Evolutionary conservation across 2,329 filamentous ascomycete genomes (phyloP).

Genomic region (Aspergillus caelatus): DNA sequence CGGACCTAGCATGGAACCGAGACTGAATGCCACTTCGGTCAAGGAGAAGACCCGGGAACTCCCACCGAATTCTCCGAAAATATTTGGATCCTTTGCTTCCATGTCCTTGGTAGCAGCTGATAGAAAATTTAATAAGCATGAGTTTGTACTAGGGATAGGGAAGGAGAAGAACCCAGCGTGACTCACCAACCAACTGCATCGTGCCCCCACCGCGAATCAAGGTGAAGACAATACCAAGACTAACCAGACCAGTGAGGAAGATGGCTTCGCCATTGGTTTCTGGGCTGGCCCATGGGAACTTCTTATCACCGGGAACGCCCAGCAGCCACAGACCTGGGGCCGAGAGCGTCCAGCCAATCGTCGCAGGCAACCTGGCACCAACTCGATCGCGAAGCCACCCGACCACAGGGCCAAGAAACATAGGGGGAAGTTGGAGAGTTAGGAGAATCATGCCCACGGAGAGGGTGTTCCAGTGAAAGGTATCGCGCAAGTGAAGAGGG

Average conservation of each 20-base stretch:
- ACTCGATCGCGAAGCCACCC: conserved; percentile 48
- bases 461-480: conserved; percentile 59
- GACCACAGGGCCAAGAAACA: conserved; percentile 61
- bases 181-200: conserved; percentile 32
- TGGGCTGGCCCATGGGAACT: conserved; percentile 26
- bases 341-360: conserved; percentile 23
- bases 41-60: conserved; percentile 27
- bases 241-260: conserved; percentile 23
- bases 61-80: conserved; percentile 32
- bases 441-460: conserved; percentile 61
- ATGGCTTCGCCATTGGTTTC: conserved; percentile 24
- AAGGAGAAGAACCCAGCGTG: neutral
- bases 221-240: conserved; percentile 21
- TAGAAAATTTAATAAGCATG: neutral
- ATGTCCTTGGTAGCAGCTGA: conserved; percentile 23
- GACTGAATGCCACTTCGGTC: conserved; percentile 23
- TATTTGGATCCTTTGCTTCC: conserved; percentile 20
- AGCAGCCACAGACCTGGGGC: conserved; percentile 27
- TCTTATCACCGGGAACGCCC: conserved; percentile 28
- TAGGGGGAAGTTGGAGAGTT: conserved; percentile 58
- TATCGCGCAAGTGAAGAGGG: conserved; percentile 56
- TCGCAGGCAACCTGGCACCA: conserved; percentile 24
- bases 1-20: conserved; percentile 29
- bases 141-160: too few relatives aligned
- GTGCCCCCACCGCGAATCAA: conserved; percentile 29